Percentiles rank a stretch among this genome's conserved stretches.
These are phyloP conservation scores for Diaporthe citri DNA, from an alignment of 2,329 filamentous ascomycete genomes.

Conservation along the genomic window DNA sequence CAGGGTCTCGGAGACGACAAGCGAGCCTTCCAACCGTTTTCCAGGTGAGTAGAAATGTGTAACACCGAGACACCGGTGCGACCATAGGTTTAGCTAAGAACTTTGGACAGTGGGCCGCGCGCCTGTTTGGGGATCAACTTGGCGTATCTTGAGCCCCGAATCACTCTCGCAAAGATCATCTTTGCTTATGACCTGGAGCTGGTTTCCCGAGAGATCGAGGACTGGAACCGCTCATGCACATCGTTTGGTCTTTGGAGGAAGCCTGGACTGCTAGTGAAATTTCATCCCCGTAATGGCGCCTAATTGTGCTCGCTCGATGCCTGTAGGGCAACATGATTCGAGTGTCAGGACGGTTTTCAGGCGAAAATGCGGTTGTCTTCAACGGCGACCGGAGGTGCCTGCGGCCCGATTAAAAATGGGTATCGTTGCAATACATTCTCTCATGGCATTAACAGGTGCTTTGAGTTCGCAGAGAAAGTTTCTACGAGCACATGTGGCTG, in stretches of 20 bases:
- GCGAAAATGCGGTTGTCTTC: too few relatives aligned
- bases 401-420: not conserved
- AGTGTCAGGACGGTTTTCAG: not conserved
- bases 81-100: not conserved
- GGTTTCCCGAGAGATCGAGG: constrained; percentile 29
- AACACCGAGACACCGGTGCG: too few relatives aligned
- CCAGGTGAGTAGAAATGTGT: constrained; percentile 1
- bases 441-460: not conserved
- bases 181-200: constrained; percentile 46
- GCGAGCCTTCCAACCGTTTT: constrained; percentile 49
- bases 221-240: constrained; percentile 32
- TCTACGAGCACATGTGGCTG: not conserved
- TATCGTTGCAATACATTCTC: not conserved
- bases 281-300: constrained; percentile 9
- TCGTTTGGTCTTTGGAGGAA: constrained; percentile 36
- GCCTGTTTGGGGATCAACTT: constrained; percentile 41
- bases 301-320: not conserved
- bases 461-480: not conserved
- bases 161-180: constrained; percentile 47
- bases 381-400: not conserved
- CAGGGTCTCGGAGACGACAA: constrained; percentile 42
- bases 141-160: constrained; percentile 48
- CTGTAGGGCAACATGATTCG: too few relatives aligned
- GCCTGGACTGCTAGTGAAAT: constrained; percentile 33
- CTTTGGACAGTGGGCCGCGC: constrained; percentile 21